Base-by-base conservation (phyloP, 345 rosid species). In the Eucalyptus fibrosa region DNA sequence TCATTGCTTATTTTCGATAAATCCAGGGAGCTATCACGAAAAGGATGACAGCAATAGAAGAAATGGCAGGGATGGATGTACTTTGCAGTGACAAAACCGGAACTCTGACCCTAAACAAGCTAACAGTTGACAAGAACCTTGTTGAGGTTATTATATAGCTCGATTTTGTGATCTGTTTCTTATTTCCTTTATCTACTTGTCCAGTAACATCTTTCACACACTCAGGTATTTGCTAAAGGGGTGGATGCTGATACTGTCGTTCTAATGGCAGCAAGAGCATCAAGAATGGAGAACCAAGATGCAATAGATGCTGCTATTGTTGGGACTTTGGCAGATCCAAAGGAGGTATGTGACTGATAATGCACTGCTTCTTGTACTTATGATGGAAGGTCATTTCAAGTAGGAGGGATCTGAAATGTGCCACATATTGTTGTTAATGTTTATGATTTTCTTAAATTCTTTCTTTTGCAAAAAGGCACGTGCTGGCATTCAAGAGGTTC, bases 41-140 rank as follows among this genome's bases (percentile, higher is more conserved):
- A 90, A 90, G 97, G 92, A 95, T 95, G 97, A 94, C 97, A 19
- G 97, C 97, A 44, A 95, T 95, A 62, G 96, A 95, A 92, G 97
- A 95, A 92, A 92, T 94, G 97, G 97, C 97, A 45, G 97, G 95
- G 92, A 94, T 95, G 97, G 97, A 93, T 89, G 95, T 94, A 17
- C 95, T 94, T 32, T 95, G 95, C 94, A 95, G 96, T 91, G 96
- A 95, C 88, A 95, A 95, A 91, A 95, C 97, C 6, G 95, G 95
- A 88, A 95, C 97, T 50, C 91, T 94, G 86, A 94, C 97, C n/a
- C 92, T 95, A 89, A 95, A 95, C 91, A 95, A 94, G 89, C 93
- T 94, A 16, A 89, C 94, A 49, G 94, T 95, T 88, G 97, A 94
- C 89, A 95, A 93, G 92, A 94, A 89, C 90, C 94, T 94, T 50